These are phyloP conservation scores for Schizosaccharomyces cryophilus DNA, from an alignment of 805 yeast species.

Conservation along the genomic window DNA sequence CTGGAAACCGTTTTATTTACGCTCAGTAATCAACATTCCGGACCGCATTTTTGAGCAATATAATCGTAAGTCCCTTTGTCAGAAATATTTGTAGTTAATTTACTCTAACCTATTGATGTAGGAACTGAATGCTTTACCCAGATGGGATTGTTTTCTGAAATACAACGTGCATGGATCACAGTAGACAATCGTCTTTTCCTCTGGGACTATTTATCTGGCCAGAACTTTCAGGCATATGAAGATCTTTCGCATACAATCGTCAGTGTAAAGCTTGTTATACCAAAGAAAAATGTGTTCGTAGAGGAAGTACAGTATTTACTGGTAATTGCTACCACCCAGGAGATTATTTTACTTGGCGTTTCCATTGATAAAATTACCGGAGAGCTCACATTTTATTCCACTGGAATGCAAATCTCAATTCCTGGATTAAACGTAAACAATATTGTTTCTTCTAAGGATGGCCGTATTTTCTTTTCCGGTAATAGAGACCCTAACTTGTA, in stretches of 20 bases:
- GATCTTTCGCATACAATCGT: constrained; percentile 57
- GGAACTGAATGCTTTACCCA: constrained; percentile 37
- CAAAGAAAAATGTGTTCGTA: constrained; percentile 59
- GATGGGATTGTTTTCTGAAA: constrained; percentile 63
- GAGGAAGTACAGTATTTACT: constrained; percentile 49
- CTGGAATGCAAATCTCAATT: constrained; percentile 56
- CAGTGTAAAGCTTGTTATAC: constrained; percentile 53
- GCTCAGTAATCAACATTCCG: constrained; percentile 46
- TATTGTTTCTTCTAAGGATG: constrained; percentile 34
- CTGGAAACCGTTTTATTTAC: constrained; percentile 45
- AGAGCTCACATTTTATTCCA: constrained; percentile 47
- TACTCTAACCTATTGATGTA: neutral
- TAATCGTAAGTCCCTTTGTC: constrained; percentile 17
- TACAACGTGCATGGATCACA: constrained; percentile 66
- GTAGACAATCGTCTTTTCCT: constrained; percentile 58
- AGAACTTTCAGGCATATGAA: constrained; percentile 58
- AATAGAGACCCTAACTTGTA: constrained; percentile 54
- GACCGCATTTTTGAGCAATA: constrained; percentile 56
- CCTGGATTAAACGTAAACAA: constrained; percentile 48
- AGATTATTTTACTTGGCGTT: constrained; percentile 53
- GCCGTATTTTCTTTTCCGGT: constrained; percentile 71
- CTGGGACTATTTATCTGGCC: constrained; percentile 50
- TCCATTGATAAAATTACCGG: constrained; percentile 22
- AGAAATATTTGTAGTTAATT: neutral
- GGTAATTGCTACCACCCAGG: constrained; percentile 55